Percentiles rank a stretch among this genome's conserved stretches.
These are phyloP conservation scores for Ceriops tagal DNA, from an alignment of 345 rosid genomes.

Conservation along the genomic window DNA sequence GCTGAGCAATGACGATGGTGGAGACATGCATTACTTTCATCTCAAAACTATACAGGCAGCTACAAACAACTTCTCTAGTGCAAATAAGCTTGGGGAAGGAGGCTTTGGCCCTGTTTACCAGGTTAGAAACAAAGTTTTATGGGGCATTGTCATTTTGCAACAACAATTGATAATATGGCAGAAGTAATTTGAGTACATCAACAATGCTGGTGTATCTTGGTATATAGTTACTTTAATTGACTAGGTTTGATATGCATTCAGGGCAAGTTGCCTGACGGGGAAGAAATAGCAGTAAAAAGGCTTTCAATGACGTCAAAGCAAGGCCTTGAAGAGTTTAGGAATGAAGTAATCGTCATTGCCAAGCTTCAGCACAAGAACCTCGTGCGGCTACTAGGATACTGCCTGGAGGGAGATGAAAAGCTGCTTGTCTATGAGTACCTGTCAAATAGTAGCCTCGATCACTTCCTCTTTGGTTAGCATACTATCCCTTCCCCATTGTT, in stretches of 20 bases:
- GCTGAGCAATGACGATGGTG: constrained; percentile 21
- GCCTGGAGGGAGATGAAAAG: constrained; percentile 45
- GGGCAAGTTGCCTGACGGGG: constrained; percentile 43
- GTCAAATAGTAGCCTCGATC: constrained; percentile 48
- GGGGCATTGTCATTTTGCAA: too few species aligned
- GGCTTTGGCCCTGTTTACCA: constrained; percentile 56
- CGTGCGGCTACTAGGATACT: constrained; percentile 49
- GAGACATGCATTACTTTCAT: constrained; percentile 27
- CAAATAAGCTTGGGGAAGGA: constrained; percentile 53
- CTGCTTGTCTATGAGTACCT: constrained; percentile 48
- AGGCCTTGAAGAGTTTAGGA: constrained; percentile 51
- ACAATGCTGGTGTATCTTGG: background rate
- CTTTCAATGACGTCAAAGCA: constrained; percentile 48
- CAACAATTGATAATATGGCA: too few species aligned
- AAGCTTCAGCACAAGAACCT: constrained; percentile 60
- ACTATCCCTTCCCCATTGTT: background rate
- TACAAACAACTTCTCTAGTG: constrained; percentile 41
- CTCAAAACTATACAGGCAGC: constrained; percentile 25
- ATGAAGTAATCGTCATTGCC: constrained; percentile 44
- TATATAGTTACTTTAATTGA: constrained; percentile 1
- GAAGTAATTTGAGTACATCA: background rate
- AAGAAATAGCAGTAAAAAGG: constrained; percentile 49
- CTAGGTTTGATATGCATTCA: constrained; percentile 17
- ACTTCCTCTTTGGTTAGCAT: constrained; percentile 39
- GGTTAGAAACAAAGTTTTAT: constrained; percentile 19